Evolutionary conservation across 2,329 filamentous ascomycete genomes (phyloP).

Genomic region (Berkeleyomyces basicola): DNA sequence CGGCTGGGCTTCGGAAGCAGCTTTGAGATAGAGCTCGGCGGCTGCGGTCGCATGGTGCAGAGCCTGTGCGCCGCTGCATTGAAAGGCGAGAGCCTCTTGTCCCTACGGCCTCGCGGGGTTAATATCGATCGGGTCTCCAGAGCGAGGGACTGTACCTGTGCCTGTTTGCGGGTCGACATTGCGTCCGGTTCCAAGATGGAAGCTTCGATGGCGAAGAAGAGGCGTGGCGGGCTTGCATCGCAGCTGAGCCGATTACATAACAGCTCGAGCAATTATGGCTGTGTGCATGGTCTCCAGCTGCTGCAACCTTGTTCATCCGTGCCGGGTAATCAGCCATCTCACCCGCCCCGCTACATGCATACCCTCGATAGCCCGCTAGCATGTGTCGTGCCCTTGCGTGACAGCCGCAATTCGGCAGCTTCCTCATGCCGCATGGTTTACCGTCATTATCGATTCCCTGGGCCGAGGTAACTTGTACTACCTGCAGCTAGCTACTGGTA

Average conservation of each 20-base stretch:
- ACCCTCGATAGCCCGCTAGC: neutral
- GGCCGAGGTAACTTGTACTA: neutral
- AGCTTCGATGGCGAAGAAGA: neutral
- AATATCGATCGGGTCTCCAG: neutral
- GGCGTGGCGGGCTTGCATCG: neutral
- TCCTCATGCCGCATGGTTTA: neutral
- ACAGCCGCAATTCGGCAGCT: neutral
- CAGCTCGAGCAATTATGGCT: no score
- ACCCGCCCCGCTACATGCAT: neutral
- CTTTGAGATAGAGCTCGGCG: slow-evolving; percentile 68
- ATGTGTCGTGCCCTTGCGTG: neutral
- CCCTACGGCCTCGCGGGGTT: slow-evolving; percentile 17
- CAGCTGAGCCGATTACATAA: neutral
- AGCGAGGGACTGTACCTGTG: neutral
- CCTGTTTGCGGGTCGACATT: neutral
- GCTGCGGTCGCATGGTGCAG: slow-evolving; percentile 60
- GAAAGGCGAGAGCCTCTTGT: slow-evolving; percentile 24
- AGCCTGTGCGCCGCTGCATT: slow-evolving; percentile 35
- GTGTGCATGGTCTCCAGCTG: no score
- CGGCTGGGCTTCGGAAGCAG: slow-evolving; percentile 43
- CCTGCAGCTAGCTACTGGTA: no score
- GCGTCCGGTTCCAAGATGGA: neutral
- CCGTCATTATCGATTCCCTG: neutral
- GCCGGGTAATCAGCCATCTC: neutral
- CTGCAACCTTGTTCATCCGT: no score